A percentile compares a stretch with the other conserved stretches of the same genome.
phyloP scores from a whole-genome alignment of 768 basidiomycete species.

The Amanita molliuscula region DNA sequence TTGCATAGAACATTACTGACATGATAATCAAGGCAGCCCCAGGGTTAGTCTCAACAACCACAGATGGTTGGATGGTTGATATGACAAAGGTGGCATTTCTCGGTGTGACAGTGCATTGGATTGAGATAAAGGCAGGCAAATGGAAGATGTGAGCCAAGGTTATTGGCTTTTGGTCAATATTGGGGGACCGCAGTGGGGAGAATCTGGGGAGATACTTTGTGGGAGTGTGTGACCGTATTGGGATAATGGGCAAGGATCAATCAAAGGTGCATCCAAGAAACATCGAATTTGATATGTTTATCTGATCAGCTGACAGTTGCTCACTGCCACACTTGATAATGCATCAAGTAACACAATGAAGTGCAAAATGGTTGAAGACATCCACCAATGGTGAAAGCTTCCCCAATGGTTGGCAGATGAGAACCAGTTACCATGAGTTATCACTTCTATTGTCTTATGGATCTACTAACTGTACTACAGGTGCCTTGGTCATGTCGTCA shows the following conservation, averaged over 20 bases:
- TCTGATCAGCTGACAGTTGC: too few relatives aligned
- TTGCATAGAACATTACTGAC: neutral
- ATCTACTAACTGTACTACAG: slow-evolving; percentile 13
- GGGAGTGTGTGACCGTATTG: slow-evolving; percentile 14
- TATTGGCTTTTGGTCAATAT: slow-evolving; percentile 12
- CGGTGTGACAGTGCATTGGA: neutral
- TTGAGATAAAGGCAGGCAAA: slow-evolving; percentile 8
- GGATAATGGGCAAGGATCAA: slow-evolving; percentile 9
- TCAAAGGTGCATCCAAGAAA: slow-evolving; percentile 17
- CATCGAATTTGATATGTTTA: too few relatives aligned
- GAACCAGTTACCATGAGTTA: slow-evolving; percentile 13
- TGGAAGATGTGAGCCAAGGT: slow-evolving; percentile 16
- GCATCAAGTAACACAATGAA: slow-evolving; percentile 14
- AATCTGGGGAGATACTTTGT: slow-evolving; percentile 19
- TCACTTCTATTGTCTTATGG: neutral
- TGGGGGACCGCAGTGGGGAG: slow-evolving; percentile 14
- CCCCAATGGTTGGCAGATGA: slow-evolving; percentile 10
- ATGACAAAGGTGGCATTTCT: neutral
- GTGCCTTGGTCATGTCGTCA: slow-evolving; percentile 20
- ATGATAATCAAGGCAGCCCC: neutral
- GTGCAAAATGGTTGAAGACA: slow-evolving; percentile 11
- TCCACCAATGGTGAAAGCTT: slow-evolving; percentile 7
- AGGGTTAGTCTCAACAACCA: neutral
- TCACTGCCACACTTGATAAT: slow-evolving; percentile 15
- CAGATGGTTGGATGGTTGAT: neutral